phyloP scores from a whole-genome alignment of 75 land plant genomes.

The Adiantum capillusveneris region DNA sequence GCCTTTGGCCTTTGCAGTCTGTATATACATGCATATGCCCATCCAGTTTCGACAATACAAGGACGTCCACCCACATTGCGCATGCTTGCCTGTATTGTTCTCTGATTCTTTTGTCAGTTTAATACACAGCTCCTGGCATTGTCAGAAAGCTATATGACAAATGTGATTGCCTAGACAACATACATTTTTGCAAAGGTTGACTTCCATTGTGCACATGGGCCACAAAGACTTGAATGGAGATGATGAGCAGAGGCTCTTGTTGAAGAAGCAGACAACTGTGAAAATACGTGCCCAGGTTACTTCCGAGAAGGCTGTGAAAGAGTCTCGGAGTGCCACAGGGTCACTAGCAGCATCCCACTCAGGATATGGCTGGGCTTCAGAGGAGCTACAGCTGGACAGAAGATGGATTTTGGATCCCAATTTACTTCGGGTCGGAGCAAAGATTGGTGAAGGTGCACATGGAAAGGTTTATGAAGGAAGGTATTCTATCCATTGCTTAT shows the following conservation, averaged over 20 bases:
- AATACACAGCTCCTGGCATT: too few species aligned
- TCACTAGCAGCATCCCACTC: not conserved
- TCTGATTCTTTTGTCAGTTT: too few species aligned
- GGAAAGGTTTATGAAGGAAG: constrained; percentile 97
- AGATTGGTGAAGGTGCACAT: constrained; percentile 93
- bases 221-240: not conserved
- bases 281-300: not conserved
- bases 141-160: not conserved
- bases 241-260: constrained; percentile 6
- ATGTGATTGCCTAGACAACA: not conserved
- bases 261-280: not conserved
- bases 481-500: too few species aligned
- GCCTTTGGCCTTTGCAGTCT: too few species aligned
- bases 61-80: too few species aligned
- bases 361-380: not conserved
- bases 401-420: constrained; percentile 81
- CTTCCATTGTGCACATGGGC: not conserved
- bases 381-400: constrained; percentile 47
- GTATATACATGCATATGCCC: too few species aligned
- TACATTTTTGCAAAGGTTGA: not conserved
- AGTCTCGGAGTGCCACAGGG: not conserved
- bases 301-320: not conserved
- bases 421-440: constrained; percentile 74
- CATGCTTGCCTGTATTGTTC: too few species aligned
- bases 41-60: too few species aligned